These are phyloP conservation scores for Termitomyces eurrhizus DNA, from an alignment of 768 basidiomycete species.

Conservation along the genomic window DNA sequence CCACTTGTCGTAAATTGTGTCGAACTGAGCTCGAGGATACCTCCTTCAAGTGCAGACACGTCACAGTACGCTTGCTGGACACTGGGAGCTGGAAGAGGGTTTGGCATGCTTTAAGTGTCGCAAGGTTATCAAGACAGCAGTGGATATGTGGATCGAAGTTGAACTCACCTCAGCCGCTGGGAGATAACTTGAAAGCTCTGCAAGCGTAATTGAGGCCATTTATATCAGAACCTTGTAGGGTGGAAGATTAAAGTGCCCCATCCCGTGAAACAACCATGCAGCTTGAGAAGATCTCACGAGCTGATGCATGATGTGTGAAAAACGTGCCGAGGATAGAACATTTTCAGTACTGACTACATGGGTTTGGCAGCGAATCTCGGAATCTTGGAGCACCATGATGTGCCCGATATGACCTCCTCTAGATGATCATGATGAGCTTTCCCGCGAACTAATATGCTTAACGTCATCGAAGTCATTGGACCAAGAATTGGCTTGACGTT, in stretches of 20 bases:
- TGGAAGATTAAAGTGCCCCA: neutral
- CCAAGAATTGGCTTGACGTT: neutral
- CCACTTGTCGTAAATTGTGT: constrained; percentile 32
- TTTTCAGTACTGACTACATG: neutral
- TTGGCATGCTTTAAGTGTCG: neutral
- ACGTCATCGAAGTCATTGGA: neutral
- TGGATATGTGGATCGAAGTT: neutral
- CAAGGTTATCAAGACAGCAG: neutral
- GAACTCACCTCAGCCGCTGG: neutral
- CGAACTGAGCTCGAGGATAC: constrained; percentile 35
- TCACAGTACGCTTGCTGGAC: constrained; percentile 45
- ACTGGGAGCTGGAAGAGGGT: constrained; percentile 34
- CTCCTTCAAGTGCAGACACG: constrained; percentile 55
- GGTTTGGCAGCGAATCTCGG: neutral
- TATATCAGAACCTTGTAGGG: neutral
- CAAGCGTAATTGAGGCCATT: neutral
- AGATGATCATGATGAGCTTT: neutral
- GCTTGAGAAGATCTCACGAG: neutral
- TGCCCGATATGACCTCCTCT: no score
- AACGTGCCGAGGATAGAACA: neutral
- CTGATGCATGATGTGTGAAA: neutral
- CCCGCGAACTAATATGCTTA: neutral
- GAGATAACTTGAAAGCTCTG: neutral
- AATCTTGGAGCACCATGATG: neutral
- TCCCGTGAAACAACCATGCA: neutral